A percentile compares a stretch with the other conserved stretches of the same genome.
These are phyloP conservation scores for Verticillium nubilum DNA, from an alignment of 2,329 filamentous ascomycete genomes.

Conservation along the genomic window DNA sequence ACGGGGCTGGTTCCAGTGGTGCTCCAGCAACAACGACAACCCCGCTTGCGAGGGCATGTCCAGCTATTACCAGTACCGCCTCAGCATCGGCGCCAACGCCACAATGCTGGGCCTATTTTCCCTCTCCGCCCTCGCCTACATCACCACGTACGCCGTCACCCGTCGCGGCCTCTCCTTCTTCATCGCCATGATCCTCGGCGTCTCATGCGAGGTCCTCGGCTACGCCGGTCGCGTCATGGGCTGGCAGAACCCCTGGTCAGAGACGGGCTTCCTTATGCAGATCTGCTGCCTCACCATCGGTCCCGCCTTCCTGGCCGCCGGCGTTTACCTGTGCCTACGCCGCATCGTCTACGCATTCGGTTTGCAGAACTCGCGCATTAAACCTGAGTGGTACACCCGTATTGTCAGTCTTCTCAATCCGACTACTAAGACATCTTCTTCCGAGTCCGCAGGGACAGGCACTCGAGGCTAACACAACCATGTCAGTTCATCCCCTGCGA, in stretches of 20 bases:
- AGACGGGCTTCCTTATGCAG: constrained; percentile 47
- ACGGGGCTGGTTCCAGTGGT: constrained; percentile 14
- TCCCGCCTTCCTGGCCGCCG: constrained; percentile 59
- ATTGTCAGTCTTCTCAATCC: constrained; percentile 29
- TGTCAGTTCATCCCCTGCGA: constrained; percentile 59
- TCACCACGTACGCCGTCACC: constrained; percentile 33
- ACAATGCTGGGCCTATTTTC: constrained; percentile 45
- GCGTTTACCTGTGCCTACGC: constrained; percentile 56
- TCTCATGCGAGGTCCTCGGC: constrained; percentile 51
- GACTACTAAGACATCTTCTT: neutral
- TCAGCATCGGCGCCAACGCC: constrained; percentile 47
- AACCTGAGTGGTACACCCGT: constrained; percentile 40
- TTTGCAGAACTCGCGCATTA: constrained; percentile 40
- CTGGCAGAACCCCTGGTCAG: constrained; percentile 45
- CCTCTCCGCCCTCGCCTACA: constrained; percentile 33
- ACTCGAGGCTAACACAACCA: neutral
- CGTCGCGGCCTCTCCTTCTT: constrained; percentile 45
- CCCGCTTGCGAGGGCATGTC: constrained; percentile 23
- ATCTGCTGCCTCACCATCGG: constrained; percentile 58
- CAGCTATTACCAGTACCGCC: constrained; percentile 45
- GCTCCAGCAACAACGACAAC: constrained; percentile 19
- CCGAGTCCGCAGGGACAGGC: neutral
- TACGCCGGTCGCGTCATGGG: constrained; percentile 54
- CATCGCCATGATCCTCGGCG: constrained; percentile 47
- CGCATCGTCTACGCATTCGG: constrained; percentile 43